These are phyloP conservation scores for Jaltomata sinuosa DNA, from an alignment of 257 asterid species.

Conservation along the genomic window DNA sequence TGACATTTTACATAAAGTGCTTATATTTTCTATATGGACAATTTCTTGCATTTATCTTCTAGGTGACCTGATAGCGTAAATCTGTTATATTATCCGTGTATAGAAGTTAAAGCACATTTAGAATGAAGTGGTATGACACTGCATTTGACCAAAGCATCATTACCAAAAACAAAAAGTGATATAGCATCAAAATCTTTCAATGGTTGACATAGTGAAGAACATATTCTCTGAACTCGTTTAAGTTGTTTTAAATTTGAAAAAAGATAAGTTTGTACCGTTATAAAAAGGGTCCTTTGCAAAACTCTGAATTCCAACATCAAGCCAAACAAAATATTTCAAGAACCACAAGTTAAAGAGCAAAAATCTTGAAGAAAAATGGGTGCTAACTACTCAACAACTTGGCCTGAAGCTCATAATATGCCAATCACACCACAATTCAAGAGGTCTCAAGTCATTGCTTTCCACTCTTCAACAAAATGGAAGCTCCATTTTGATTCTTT, in stretches of 20 bases:
- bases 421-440: slow-evolving; percentile 1
- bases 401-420: neutral
- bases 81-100: too few relatives aligned
- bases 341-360: neutral
- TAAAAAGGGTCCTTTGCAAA: neutral
- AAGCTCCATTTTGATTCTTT: slow-evolving; percentile 34
- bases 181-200: neutral
- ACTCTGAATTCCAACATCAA: neutral
- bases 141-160: neutral
- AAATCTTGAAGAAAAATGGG: neutral
- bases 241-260: neutral
- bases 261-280: neutral
- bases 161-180: neutral
- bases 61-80: too few relatives aligned
- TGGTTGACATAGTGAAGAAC: slow-evolving; percentile 11
- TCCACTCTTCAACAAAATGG: slow-evolving; percentile 46
- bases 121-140: too few relatives aligned
- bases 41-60: too few relatives aligned
- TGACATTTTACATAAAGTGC: too few relatives aligned
- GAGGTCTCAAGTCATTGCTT: slow-evolving; percentile 25
- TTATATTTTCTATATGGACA: too few relatives aligned
- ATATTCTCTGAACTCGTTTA: slow-evolving; percentile 23
- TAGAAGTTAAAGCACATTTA: too few relatives aligned
- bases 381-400: slow-evolving; percentile 4
- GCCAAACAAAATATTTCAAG: neutral